Base-by-base conservation (phyloP, 495 filamentous ascomycete species). In the Neurospora sp. region DNA sequence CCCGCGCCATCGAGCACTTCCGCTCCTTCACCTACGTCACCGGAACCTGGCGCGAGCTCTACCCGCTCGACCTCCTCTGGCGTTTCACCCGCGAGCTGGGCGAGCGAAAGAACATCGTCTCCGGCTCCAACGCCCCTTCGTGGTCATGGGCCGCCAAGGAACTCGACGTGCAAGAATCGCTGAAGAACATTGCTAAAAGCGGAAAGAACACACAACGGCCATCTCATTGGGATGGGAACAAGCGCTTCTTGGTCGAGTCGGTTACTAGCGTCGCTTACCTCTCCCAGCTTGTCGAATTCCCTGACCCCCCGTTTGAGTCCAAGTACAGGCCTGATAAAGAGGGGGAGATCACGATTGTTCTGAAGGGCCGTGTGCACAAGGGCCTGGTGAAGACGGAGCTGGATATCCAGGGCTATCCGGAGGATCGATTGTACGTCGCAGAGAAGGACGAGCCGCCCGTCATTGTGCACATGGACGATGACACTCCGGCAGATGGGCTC, bases 21-120 rank as follows among this genome's bases (percentile, higher is more conserved):
- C 69, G 41, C 27, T 69, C 53, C 65, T 72, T 75, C n/a, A 71
- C 71, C 0, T 78, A 78, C 42, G 71, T 74, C 9, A 76, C 77
- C 22, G 77, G 77, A 2, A 44, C 75, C 10, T 78, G 76, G 77
- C 41, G 53, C 2, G 73, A 74, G 59, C 70, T 74, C 2, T 71
- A 68, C 53, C 70, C 71, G 2, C 68, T 42, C 10, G 73, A 74
- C 35, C 39, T 74, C 2, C 73, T 74, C 40, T 74, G 73, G 73
- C 53, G 27, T 14, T 61, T 61, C 14, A 61, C 53, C 53, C 53
- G 53, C 5, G 53, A 61, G 22, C 7, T 61, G 22, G 53, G 22
- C 22, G 53, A 35, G 27, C 12, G 53, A 35, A 61, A 35, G 5
- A 61, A 61, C 27, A 1, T 18, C 0, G 6, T 18, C 27, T 61